phyloP scores from a whole-genome alignment of 176 grass and related monocot genomes.

The sorghum (Sorghum bicolor) region DNA sequence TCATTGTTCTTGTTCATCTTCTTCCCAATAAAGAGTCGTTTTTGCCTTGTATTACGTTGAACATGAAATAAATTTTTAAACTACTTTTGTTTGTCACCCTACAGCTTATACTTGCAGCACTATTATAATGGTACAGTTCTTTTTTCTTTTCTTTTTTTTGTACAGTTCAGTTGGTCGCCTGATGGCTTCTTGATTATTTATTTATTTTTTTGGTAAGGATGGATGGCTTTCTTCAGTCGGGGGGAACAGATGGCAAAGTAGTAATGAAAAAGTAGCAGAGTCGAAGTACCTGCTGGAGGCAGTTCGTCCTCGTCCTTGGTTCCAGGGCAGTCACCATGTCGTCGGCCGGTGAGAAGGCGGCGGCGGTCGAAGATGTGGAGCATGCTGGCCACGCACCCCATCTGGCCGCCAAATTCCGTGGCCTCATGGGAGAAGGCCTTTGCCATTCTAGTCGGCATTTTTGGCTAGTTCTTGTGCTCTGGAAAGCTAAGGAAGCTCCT shows the following conservation, averaged over 20 bases:
- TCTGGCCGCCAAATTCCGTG: constrained; percentile 47
- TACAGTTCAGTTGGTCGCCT: not conserved
- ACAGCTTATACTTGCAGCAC: not conserved
- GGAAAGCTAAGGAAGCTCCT: not conserved
- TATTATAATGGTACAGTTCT: not conserved
- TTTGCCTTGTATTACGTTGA: not conserved
- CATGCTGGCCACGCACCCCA: constrained; percentile 62
- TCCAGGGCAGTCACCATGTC: not conserved
- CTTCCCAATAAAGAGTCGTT: not conserved
- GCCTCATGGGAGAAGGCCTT: constrained; percentile 24
- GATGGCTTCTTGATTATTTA: not conserved
- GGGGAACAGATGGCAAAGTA: too few relatives aligned
- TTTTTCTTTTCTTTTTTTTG: too few relatives aligned
- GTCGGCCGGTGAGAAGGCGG: constrained; percentile 36
- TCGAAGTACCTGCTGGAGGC: constrained; percentile 43
- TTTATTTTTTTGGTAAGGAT: too few relatives aligned
- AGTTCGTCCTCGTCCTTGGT: constrained; percentile 3
- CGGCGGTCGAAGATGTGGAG: constrained; percentile 74
- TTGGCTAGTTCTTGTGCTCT: not conserved
- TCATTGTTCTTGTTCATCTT: not conserved
- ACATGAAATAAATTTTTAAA: not conserved
- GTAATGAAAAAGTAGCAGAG: not conserved
- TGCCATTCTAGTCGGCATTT: constrained; percentile 37
- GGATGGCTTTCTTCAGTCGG: too few relatives aligned
- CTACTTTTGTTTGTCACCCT: not conserved